Evolutionary conservation across 148 eudicot species (phyloP).

Genomic region (Chenopodium berlandieri): DNA sequence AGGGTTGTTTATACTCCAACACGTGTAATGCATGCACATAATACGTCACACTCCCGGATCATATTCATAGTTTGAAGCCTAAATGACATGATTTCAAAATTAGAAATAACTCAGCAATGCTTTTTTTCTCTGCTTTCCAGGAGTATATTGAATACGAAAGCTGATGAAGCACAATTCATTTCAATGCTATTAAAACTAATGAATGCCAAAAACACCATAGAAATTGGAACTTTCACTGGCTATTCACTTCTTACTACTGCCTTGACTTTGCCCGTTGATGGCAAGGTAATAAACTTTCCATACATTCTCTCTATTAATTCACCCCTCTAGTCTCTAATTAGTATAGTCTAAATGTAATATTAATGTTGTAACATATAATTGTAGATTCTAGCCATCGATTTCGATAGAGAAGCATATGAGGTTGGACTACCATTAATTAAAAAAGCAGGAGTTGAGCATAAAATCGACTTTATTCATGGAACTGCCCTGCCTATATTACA

Average conservation of each 20-base stretch:
- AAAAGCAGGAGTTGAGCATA: constrained; percentile 39
- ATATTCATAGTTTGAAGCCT: too few relatives aligned
- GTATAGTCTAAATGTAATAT: too few relatives aligned
- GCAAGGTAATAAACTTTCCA: constrained; percentile 18
- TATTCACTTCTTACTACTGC: constrained; percentile 37
- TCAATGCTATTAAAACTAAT: constrained; percentile 25
- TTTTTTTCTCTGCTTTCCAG: not conserved
- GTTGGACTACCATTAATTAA: constrained; percentile 31
- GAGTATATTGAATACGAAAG: constrained; percentile 15
- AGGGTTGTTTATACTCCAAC: too few relatives aligned
- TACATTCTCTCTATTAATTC: too few relatives aligned
- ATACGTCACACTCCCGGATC: too few relatives aligned
- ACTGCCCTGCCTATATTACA: constrained; percentile 12
- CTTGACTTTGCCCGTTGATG: constrained; percentile 31
- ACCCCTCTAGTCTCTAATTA: too few relatives aligned
- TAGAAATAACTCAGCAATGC: too few relatives aligned
- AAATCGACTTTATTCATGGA: constrained; percentile 36
- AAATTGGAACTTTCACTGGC: constrained; percentile 29
- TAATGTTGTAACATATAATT: too few relatives aligned
- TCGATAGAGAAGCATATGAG: constrained; percentile 31
- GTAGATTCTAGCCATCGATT: constrained; percentile 31
- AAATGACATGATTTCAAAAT: too few relatives aligned
- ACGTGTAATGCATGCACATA: too few relatives aligned
- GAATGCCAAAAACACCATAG: constrained; percentile 30
- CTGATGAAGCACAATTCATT: constrained; percentile 23